Conservation (phyloP, 345 rosid species). For the Brassica nigra region DNA sequence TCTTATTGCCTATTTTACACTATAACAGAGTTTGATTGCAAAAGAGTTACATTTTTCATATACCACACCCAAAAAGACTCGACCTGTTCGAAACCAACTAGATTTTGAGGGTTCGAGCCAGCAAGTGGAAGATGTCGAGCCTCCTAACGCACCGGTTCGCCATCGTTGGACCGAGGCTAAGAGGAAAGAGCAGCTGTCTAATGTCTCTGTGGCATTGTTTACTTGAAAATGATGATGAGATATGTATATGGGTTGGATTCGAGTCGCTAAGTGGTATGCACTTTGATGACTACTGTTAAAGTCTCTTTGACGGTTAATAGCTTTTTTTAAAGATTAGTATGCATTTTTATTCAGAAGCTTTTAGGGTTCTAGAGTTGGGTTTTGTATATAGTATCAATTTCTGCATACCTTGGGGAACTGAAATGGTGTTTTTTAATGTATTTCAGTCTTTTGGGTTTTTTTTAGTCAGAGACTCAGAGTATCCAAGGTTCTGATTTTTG, state of each 20-base stretch:
- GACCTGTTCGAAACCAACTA: slow-evolving; percentile 45
- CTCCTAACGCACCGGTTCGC: slow-evolving; percentile 65
- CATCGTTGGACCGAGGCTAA: slow-evolving; percentile 37
- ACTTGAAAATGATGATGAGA: slow-evolving; percentile 1
- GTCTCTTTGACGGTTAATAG: not conserved
- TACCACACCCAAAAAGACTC: slow-evolving; percentile 66
- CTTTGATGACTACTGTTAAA: not conserved
- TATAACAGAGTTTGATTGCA: slow-evolving; percentile 60
- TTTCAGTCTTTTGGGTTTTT: slow-evolving; percentile 9
- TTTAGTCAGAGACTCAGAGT: not conserved
- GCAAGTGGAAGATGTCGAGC: slow-evolving; percentile 47
- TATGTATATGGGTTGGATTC: slow-evolving; percentile 13
- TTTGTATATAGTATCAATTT: slow-evolving; percentile 14
- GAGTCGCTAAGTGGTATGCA: slow-evolving; percentile 5
- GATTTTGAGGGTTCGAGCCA: slow-evolving; percentile 36
- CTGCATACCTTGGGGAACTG: slow-evolving; percentile 19
- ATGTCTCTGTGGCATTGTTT: slow-evolving; percentile 61
- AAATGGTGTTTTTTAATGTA: not conserved
- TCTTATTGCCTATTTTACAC: not conserved
- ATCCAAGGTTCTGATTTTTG: slow-evolving; percentile 36
- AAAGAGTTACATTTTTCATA: slow-evolving; percentile 63
- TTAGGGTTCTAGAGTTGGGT: not conserved
- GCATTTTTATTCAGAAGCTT: slow-evolving; percentile 17
- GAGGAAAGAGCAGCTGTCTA: slow-evolving; percentile 46
- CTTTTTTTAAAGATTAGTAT: slow-evolving; percentile 1